Conservation (phyloP, 106 monocot genomes). For the Gastrodia elata region DNA sequence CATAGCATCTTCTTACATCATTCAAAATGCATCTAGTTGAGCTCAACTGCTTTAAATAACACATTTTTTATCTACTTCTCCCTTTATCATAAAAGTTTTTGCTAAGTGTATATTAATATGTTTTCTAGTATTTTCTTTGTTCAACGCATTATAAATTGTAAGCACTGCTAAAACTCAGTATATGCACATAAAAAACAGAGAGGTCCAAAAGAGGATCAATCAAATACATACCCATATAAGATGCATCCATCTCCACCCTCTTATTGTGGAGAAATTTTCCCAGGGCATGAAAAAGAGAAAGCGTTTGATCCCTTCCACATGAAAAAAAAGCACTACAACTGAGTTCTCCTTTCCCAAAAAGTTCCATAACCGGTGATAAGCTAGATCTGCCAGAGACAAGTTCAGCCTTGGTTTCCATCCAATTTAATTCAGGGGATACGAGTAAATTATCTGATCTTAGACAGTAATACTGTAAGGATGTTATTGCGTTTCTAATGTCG, state of each 20-base stretch:
- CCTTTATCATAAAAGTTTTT: too few species aligned
- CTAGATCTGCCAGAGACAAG: constrained; percentile 5
- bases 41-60: too few species aligned
- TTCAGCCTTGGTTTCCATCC: constrained; percentile 4
- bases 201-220: not conserved
- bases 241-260: constrained; percentile 31
- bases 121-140: too few species aligned
- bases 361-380: constrained; percentile 13
- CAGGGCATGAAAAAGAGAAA: constrained; percentile 84
- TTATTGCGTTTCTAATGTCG: constrained; percentile 91
- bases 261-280: constrained; percentile 99
- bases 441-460: constrained; percentile 17
- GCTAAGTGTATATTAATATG: too few species aligned
- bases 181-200: not conserved
- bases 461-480: constrained; percentile 76
- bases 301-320: constrained; percentile 78
- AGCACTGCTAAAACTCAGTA: not conserved
- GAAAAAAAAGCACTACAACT: constrained; percentile 11
- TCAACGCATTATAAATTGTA: too few species aligned
- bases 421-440: constrained; percentile 8
- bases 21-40: too few species aligned
- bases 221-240: constrained; percentile 31
- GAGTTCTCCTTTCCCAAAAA: not conserved
- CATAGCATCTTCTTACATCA: too few species aligned
- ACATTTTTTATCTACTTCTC: too few species aligned